Percentiles rank a stretch among this genome's conserved stretches.
Conservation (phyloP, 768 basidiomycete species). For the Tricholoma flavovirens region DNA sequence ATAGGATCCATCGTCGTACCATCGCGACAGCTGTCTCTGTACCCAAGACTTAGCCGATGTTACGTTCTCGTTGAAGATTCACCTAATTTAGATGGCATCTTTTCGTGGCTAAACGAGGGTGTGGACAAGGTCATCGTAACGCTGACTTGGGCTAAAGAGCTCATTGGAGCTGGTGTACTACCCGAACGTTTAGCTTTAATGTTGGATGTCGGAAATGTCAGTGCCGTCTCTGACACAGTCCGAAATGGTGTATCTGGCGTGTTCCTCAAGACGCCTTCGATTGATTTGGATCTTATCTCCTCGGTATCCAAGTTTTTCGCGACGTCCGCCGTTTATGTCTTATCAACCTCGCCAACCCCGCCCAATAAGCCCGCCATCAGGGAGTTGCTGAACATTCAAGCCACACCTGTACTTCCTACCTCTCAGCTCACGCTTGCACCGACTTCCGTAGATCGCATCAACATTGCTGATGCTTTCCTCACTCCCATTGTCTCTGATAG, state of each 20-base stretch:
- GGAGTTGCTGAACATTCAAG: constrained; percentile 51
- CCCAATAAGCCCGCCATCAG: constrained; percentile 59
- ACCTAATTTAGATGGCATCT: constrained; percentile 47
- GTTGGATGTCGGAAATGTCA: constrained; percentile 67
- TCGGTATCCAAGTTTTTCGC: constrained; percentile 74
- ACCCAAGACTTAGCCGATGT: constrained; percentile 30
- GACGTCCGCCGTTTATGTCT: constrained; percentile 57
- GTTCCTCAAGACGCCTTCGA: constrained; percentile 65
- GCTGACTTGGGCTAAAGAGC: constrained; percentile 56
- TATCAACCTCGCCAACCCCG: constrained; percentile 40
- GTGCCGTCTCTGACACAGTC: constrained; percentile 69
- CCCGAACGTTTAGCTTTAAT: constrained; percentile 69
- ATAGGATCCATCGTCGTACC: constrained; percentile 73
- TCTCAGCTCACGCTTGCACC: constrained; percentile 57
- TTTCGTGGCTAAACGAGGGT: constrained; percentile 70
- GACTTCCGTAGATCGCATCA: constrained; percentile 54
- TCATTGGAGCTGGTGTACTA: constrained; percentile 59
- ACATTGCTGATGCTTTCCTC: constrained; percentile 81
- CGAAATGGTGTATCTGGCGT: constrained; percentile 74
- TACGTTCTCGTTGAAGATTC: constrained; percentile 55
- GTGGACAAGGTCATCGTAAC: constrained; percentile 76
- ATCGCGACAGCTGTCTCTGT: constrained; percentile 23
- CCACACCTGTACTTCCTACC: constrained; percentile 66
- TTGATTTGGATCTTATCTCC: constrained; percentile 71
- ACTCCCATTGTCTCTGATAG: constrained; percentile 81